These are phyloP conservation scores for Fusarium secorum DNA, from an alignment of 2,329 filamentous ascomycete species.

Conservation along the genomic window DNA sequence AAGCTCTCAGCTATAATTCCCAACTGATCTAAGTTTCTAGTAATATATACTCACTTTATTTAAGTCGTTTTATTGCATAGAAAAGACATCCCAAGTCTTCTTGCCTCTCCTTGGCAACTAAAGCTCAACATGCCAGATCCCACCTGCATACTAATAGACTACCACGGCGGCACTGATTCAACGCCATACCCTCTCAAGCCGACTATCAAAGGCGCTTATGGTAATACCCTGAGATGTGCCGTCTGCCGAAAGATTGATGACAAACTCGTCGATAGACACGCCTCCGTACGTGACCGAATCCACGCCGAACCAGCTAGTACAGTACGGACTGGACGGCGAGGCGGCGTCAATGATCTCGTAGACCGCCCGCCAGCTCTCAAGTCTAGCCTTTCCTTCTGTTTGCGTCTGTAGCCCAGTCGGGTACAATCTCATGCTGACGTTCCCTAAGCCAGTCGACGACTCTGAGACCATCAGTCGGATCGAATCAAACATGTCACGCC, in stretches of 20 bases:
- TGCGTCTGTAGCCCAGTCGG: not conserved
- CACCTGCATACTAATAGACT: not conserved
- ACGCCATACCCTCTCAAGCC: not conserved
- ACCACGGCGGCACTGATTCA: fast-evolving
- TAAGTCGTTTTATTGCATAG: not conserved
- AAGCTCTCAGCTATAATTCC: not conserved
- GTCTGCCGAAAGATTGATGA: not conserved
- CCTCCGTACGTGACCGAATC: not conserved
- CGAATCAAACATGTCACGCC: not conserved
- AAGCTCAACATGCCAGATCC: not conserved
- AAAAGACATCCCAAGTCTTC: not conserved
- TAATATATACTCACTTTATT: fast-evolving
- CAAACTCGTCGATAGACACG: not conserved
- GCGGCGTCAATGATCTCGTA: not conserved
- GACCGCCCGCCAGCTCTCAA: not conserved
- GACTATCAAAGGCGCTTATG: not conserved
- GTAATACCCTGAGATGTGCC: not conserved
- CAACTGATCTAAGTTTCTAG: fast-evolving
- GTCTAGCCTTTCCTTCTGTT: not conserved
- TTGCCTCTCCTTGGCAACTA: not conserved
- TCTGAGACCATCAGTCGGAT: not conserved
- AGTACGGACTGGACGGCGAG: not conserved
- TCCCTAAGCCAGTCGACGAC: not conserved
- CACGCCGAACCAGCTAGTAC: not conserved
- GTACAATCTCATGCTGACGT: not conserved